Percentiles rank a stretch among this genome's conserved stretches.
Conservation (phyloP, 2,329 filamentous ascomycete species). For the Aaosphaeria pasadenensis region DNA sequence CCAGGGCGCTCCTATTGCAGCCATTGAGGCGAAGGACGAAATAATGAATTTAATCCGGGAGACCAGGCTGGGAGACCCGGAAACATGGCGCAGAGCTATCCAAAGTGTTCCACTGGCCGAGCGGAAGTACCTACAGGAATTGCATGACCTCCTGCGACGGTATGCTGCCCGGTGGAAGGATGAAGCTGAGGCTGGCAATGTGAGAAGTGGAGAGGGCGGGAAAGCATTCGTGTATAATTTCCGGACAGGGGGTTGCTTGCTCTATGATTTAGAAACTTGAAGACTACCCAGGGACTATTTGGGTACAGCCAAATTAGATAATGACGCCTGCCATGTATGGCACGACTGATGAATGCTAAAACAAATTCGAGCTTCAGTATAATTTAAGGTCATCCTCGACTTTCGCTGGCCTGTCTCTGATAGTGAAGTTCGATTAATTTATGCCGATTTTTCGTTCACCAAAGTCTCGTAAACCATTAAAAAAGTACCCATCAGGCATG, state of each 20-base stretch:
- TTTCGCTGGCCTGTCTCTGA: no score
- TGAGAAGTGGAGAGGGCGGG: constrained; percentile 49
- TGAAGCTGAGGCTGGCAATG: constrained; percentile 22
- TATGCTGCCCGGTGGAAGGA: constrained; percentile 60
- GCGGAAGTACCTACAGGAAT: constrained; percentile 76
- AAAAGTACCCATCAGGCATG: no score
- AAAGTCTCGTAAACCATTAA: no score
- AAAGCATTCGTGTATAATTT: constrained; percentile 94
- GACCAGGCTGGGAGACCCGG: constrained; percentile 73
- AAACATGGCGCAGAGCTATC: constrained; percentile 79
- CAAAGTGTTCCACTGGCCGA: constrained; percentile 75
- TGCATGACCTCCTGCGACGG: constrained; percentile 70
- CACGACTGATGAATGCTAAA: no score
- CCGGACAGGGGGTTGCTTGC: constrained; percentile 75
- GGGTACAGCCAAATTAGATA: no score
- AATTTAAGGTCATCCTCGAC: no score
- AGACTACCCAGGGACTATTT: no score
- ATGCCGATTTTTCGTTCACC: no score
- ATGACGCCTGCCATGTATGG: no score
- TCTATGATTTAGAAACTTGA: constrained; percentile 68
- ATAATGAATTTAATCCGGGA: constrained; percentile 73
- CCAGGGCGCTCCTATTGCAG: constrained; percentile 74
- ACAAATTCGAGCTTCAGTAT: no score
- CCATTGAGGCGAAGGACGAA: constrained; percentile 83
- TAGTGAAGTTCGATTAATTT: no score